Base-by-base conservation (phyloP, 2,329 filamentous ascomycete species). In the Keithomyces neogunnii region DNA sequence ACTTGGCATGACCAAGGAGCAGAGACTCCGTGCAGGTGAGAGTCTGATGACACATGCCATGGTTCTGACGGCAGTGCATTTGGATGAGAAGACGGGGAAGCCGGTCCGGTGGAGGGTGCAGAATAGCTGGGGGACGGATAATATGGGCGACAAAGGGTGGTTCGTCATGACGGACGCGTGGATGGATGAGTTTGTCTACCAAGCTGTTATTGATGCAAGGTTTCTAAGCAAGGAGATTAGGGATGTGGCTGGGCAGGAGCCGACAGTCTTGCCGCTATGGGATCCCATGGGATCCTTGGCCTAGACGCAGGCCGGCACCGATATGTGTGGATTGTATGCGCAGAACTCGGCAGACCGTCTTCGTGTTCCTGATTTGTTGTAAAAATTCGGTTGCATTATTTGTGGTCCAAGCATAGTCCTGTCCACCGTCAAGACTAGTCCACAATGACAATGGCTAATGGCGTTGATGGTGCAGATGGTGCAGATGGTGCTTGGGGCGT, bases 41-140 rank as follows among this genome's bases (percentile, higher is more conserved):
- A 85, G 80, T 50, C 77, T 81, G 48, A 95, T 96, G 89, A 95
- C 89, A 1, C 90, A 95, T 62, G 90, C 90, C 4, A 95, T 95
- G 90, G 88, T 95, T 0, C 69, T 96, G 55, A 95, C 89, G 2
- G 90, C 82, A 1, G 90, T 95, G 45, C 89, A 96, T 63, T 66
- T 95, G 3, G 84, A 87, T 53, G 73, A 77, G 31, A 69, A 80
- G 53, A 69, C 65, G 1, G 83, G 81, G 1, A 78, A 81, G 66
- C 76, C 82, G 2, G 79, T 89, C 1, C 73, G 89, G 44, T 96
- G 90, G 90, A 75, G 89, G 50, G 88, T 95, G 5, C 86, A 95
- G 76, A 95, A 95, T 65, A 86, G 81, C 51, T 95, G 89, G 89
- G 88, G 86, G 10, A 75, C 81, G 40, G 70, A 63, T 0, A 48